Evolutionary conservation across 2,329 filamentous ascomycete genomes (phyloP).

Genomic region (Blastomyces silverae): DNA sequence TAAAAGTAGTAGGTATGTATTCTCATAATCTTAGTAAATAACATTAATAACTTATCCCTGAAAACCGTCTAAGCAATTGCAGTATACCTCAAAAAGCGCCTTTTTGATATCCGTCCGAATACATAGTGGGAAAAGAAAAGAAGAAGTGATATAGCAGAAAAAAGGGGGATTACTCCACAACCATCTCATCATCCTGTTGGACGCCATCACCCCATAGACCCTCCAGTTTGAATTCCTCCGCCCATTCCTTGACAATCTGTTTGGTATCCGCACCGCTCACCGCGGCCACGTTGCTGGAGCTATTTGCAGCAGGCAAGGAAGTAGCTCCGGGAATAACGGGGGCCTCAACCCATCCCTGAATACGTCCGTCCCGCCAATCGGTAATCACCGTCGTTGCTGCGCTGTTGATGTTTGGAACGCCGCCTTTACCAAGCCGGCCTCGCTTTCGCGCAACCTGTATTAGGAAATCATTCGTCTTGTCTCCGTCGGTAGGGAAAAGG

Average conservation of each 20-base stretch:
- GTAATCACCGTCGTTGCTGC: constrained; percentile 89
- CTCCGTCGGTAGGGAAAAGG: constrained; percentile 61
- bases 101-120: constrained; percentile 1
- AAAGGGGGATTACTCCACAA: constrained; percentile 32
- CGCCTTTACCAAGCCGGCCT: constrained; percentile 78
- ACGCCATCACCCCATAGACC: constrained; percentile 73
- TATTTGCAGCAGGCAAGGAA: constrained; percentile 29
- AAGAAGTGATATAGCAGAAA: not conserved
- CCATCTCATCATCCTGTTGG: constrained; percentile 34
- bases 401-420: constrained; percentile 77
- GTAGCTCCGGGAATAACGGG: constrained; percentile 58
- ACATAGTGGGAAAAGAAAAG: not conserved
- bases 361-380: constrained; percentile 94
- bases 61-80: constrained; percentile 4
- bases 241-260: constrained; percentile 86
- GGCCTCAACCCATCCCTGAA: constrained; percentile 83
- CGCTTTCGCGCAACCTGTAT: constrained; percentile 92
- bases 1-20: constrained; percentile 2
- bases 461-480: constrained; percentile 81
- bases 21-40: constrained; percentile 10
- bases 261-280: constrained; percentile 58
- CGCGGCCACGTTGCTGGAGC: constrained; percentile 29
- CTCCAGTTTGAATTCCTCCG: constrained; percentile 89
- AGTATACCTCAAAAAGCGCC: constrained; percentile 9
- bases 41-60: constrained; percentile 8